These are phyloP conservation scores for Arabidopsis arenosa DNA, from an alignment of 345 rosid species.

Conservation along the genomic window DNA sequence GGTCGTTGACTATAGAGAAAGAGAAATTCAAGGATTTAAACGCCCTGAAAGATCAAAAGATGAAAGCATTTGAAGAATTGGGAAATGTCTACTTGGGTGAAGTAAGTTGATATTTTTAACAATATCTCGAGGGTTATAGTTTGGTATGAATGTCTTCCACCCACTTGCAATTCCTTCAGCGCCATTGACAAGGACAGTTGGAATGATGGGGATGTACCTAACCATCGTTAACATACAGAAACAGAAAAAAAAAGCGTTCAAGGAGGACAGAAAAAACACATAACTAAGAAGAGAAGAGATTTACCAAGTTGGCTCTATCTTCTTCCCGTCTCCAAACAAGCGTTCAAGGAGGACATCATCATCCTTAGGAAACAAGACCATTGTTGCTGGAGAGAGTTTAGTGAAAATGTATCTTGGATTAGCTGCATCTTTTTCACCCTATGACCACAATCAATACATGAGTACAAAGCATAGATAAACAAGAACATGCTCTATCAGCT, in stretches of 20 bases:
- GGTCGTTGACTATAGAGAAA: too few species aligned
- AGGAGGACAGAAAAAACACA: too few species aligned
- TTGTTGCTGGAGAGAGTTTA: slow-evolving; percentile 72
- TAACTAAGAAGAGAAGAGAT: not conserved
- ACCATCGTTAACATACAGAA: slow-evolving; percentile 20
- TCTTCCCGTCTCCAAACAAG: slow-evolving; percentile 87
- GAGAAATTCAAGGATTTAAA: too few species aligned
- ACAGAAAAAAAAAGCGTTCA: too few species aligned
- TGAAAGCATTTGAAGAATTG: too few species aligned
- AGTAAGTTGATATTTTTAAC: slow-evolving; percentile 41
- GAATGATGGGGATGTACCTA: slow-evolving; percentile 94
- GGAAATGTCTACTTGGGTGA: too few species aligned
- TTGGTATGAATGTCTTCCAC: slow-evolving; percentile 93
- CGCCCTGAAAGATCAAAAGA: slow-evolving; percentile 6
- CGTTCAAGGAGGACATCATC: slow-evolving; percentile 86
- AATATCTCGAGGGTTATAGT: slow-evolving; percentile 90
- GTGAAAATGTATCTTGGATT: slow-evolving; percentile 90
- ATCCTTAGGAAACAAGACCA: slow-evolving; percentile 81
- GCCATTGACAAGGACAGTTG: slow-evolving; percentile 90
- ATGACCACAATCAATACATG: not conserved
- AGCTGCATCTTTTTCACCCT: slow-evolving; percentile 99
- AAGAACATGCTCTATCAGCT: slow-evolving; percentile 14
- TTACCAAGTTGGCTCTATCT: slow-evolving; percentile 92
- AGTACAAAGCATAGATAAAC: slow-evolving; percentile 16
- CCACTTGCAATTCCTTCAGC: slow-evolving; percentile 99